Evolutionary conservation across 805 yeast genomes (phyloP).

Genomic region (Barnettozyma pratensis): DNA sequence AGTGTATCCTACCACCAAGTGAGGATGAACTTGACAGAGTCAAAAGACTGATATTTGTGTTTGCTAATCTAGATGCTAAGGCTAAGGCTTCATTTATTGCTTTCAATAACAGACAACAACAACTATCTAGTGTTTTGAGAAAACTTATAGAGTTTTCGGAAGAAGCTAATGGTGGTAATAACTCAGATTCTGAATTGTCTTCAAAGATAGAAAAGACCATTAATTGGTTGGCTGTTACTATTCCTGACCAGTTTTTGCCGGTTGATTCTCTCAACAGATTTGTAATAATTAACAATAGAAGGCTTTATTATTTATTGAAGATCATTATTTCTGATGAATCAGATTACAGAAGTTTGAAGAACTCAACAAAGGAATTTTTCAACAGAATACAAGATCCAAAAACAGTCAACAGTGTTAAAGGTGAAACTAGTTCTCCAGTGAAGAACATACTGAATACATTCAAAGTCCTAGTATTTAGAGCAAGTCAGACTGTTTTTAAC

Average conservation of each 20-base stretch:
- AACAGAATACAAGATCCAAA: conserved; percentile 50
- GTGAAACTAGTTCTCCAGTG: conserved; percentile 33
- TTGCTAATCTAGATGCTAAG: conserved; percentile 46
- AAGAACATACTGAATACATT: conserved; percentile 48
- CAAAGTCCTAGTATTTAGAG: conserved; percentile 54
- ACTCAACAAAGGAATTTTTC: conserved; percentile 59
- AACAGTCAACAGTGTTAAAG: conserved; percentile 32
- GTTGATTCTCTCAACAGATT: conserved; percentile 48
- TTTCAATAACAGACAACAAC: conserved; percentile 62
- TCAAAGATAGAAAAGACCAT: conserved; percentile 48
- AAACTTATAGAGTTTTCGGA: conserved; percentile 49
- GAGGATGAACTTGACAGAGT: conserved; percentile 43
- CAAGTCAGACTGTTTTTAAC: conserved; percentile 59
- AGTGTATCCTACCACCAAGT: conserved; percentile 54
- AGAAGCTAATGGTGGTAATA: conserved; percentile 30
- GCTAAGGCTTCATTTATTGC: conserved; percentile 65
- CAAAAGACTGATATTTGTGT: conserved; percentile 44
- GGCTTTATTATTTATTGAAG: conserved; percentile 52
- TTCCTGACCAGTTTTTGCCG: conserved; percentile 50
- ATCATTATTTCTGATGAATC: conserved; percentile 51
- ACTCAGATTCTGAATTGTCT: conserved; percentile 20
- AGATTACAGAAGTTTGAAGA: conserved; percentile 54
- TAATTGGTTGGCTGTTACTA: conserved; percentile 53
- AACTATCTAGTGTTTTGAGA: conserved; percentile 45
- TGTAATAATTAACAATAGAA: conserved; percentile 48